Evolutionary conservation across 208 protist species (phyloP).

Genomic region (Leishmania tarentolae): DNA sequence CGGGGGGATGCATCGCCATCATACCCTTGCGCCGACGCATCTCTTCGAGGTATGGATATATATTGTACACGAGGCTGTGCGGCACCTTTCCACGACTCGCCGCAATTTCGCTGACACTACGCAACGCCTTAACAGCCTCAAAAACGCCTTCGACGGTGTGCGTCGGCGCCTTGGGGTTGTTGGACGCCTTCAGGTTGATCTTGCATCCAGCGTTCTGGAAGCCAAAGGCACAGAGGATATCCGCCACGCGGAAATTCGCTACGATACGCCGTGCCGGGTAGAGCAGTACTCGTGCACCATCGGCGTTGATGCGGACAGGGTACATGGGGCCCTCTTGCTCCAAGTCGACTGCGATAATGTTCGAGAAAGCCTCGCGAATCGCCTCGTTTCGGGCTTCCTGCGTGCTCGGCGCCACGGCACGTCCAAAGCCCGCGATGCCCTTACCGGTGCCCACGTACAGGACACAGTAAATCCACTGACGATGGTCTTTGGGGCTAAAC

Average conservation of each 20-base stretch:
- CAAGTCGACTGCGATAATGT: conserved; percentile 93
- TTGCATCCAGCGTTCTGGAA: conserved; percentile 92
- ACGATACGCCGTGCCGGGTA: conserved; percentile 91
- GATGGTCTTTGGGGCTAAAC: conserved; percentile 93
- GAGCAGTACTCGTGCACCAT: conserved; percentile 87
- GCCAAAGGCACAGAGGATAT: conserved; percentile 94
- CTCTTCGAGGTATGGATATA: conserved; percentile 94
- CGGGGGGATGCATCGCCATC: conserved; percentile 93
- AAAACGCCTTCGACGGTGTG: conserved; percentile 92
- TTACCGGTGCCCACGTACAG: conserved; percentile 92
- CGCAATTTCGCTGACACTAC: conserved; percentile 92
- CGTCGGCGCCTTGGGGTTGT: conserved; percentile 88
- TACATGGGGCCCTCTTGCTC: conserved; percentile 95
- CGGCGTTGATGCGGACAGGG: conserved; percentile 89
- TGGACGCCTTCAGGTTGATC: conserved; percentile 79
- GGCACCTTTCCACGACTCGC: conserved; percentile 92
- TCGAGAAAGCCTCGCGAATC: conserved; percentile 89
- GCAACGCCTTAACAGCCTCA: conserved; percentile 88
- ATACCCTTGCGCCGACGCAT: conserved; percentile 91
- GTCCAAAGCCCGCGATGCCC: conserved; percentile 91
- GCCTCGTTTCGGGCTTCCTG: conserved; percentile 92
- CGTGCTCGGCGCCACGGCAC: conserved; percentile 88
- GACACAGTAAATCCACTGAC: conserved; percentile 93
- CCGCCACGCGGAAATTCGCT: conserved; percentile 90
- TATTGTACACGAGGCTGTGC: conserved; percentile 92